These are phyloP conservation scores for Ilex aquifolium DNA, from an alignment of 257 asterid genomes.

Conservation along the genomic window DNA sequence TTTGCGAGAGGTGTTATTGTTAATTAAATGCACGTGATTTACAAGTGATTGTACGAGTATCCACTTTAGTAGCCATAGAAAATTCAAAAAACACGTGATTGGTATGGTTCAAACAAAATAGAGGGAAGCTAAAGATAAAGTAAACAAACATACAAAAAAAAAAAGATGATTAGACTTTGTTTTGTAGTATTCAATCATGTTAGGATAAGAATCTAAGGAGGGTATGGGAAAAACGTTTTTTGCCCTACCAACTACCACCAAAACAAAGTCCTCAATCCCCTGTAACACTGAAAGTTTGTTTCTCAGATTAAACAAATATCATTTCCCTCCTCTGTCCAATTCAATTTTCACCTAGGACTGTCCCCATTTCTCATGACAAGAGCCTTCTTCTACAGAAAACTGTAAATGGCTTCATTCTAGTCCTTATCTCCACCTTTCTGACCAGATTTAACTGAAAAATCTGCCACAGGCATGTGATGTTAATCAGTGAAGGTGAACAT, in stretches of 20 bases:
- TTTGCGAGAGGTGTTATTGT: too few relatives aligned
- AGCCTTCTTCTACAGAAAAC: conserved; percentile 13
- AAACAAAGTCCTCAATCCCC: conserved; percentile 27
- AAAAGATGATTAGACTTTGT: conserved; percentile 30
- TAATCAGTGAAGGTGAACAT: background rate
- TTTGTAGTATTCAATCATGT: conserved; percentile 29
- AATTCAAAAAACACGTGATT: too few relatives aligned
- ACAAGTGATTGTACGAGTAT: too few relatives aligned
- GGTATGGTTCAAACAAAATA: too few relatives aligned
- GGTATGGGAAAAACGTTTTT: conserved; percentile 41
- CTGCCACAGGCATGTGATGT: conserved; percentile 33
- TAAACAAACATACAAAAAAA: conserved; percentile 12
- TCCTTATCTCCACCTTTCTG: conserved; percentile 27
- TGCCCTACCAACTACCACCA: conserved; percentile 70
- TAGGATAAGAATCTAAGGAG: conserved; percentile 42
- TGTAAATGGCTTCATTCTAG: background rate
- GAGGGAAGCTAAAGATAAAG: conserved; percentile 14
- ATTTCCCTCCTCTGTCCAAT: conserved; percentile 8
- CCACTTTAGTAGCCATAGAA: too few relatives aligned
- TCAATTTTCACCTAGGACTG: conserved; percentile 53
- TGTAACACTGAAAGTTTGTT: too few relatives aligned
- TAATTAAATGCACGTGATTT: too few relatives aligned
- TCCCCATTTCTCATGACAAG: conserved; percentile 68
- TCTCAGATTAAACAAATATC: conserved; percentile 7
- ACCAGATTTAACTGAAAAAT: conserved; percentile 15